phyloP scores from a whole-genome alignment of 1,284 basidiomycete genomes.

The Lentinula novae-zelandiae region DNA sequence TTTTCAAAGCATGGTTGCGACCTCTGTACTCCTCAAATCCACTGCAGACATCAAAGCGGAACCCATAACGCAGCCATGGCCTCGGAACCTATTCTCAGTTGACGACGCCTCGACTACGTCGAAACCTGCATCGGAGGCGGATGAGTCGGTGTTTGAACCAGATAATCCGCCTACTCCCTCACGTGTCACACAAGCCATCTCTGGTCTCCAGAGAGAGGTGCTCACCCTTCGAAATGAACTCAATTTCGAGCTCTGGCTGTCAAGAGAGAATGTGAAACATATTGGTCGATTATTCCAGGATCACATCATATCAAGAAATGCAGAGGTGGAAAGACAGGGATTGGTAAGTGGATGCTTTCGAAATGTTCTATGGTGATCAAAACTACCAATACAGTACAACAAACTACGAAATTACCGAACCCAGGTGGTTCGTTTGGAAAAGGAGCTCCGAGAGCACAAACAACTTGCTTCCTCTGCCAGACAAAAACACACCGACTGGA shows the following conservation, averaged over 20 bases:
- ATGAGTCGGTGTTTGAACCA: not conserved
- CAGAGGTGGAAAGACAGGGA: slow-evolving; percentile 77
- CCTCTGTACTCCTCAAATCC: slow-evolving; percentile 67
- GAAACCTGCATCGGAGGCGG: slow-evolving; percentile 1
- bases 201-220: slow-evolving; percentile 68
- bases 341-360: slow-evolving; percentile 45
- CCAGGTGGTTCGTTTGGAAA: slow-evolving; percentile 59
- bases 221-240: slow-evolving; percentile 72
- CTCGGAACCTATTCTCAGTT: slow-evolving; percentile 34
- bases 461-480: slow-evolving; percentile 60
- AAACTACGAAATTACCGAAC: slow-evolving; percentile 69
- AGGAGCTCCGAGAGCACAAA: slow-evolving; percentile 60
- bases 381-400: slow-evolving; percentile 51
- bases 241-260: slow-evolving; percentile 79
- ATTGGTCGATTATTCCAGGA: slow-evolving; percentile 76
- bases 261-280: slow-evolving; percentile 73
- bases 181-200: slow-evolving; percentile 38
- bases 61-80: slow-evolving; percentile 44
- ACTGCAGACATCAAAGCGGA: slow-evolving; percentile 58
- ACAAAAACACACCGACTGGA: slow-evolving; percentile 71
- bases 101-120: slow-evolving; percentile 11
- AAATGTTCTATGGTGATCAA: not conserved
- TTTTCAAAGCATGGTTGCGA: slow-evolving; percentile 68
- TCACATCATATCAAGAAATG: slow-evolving; percentile 64
- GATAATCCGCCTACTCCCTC: not conserved